Percentiles rank a stretch among this genome's conserved stretches.
phyloP scores from a whole-genome alignment of 2,329 filamentous ascomycete genomes.

The Alternaria sp. region DNA sequence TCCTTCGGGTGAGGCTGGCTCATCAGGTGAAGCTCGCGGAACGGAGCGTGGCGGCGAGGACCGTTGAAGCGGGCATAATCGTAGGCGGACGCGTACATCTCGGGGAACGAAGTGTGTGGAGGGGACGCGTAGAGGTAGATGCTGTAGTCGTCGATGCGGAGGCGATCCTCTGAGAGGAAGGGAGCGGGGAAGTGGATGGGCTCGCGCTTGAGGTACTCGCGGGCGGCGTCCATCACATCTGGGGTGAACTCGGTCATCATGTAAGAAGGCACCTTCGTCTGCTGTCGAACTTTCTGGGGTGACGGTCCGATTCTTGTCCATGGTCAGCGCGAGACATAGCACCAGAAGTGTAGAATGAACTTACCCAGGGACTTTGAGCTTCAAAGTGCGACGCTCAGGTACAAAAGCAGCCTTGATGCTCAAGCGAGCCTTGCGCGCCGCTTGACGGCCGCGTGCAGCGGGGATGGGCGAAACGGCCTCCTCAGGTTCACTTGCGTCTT shows the following conservation, averaged over 20 bases:
- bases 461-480: background rate
- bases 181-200: constrained; percentile 23
- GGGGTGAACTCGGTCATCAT: background rate
- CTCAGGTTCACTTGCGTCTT: background rate
- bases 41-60: constrained; percentile 25
- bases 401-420: constrained; percentile 9
- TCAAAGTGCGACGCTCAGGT: background rate
- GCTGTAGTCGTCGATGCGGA: constrained; percentile 22
- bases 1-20: constrained; percentile 22
- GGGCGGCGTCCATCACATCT: constrained; percentile 12
- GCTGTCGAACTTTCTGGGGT: background rate
- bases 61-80: constrained; percentile 25
- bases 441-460: constrained; percentile 5
- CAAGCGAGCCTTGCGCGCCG: constrained; percentile 17
- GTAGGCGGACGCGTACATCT: constrained; percentile 23
- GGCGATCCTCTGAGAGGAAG: constrained; percentile 21
- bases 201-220: constrained; percentile 2
- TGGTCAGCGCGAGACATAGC: background rate
- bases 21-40: constrained; percentile 35
- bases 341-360: background rate
- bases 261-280: background rate
- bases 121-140: constrained; percentile 25
- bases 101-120: background rate
- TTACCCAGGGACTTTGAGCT: background rate
- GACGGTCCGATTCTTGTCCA: background rate